Evolutionary conservation across 106 monocot genomes (phyloP), one percentile per base, ranked within the genome.

Genomic region (Gastrodia elata): DNA sequence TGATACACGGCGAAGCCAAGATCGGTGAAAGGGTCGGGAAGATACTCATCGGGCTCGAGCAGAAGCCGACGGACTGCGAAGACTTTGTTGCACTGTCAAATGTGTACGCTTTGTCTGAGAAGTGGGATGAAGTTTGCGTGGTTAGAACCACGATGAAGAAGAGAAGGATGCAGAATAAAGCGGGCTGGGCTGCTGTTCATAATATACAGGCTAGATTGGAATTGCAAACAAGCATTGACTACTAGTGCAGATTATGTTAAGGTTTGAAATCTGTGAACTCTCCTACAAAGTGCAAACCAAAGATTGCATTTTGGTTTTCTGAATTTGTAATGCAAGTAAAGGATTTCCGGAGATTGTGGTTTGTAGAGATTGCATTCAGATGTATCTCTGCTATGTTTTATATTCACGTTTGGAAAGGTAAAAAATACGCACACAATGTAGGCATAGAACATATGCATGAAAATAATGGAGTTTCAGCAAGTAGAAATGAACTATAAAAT

Each of bases 1-100:
- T 55, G 55, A 72, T 79, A 9, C 79, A 85, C 42, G 76, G 78
- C 27, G 71, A 36, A 5, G 59, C 59, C 2, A 49, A 69, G 59
- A 48, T 85, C 5, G 82, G 81, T 1, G 44, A 64, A 39, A 75
- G 73, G 74, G 68, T 79, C 5, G 84, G 77, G 56, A 74, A 38
- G 38, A 81, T 37, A 10, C 72, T 82, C 28, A 26, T 82, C 37
- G 15, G 57, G 59, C 3, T 35, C 28, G 73, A 82, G 41, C 30
- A 30, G 38, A 39, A 14, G 2, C 16, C 73, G 3, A 22, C 16
- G n/a, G 26, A 11, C 6, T 73, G 79, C 8, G 79, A 82, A 40
- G 85, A 85, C 43, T 85, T 64, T 24, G 58, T 85, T 2, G 85
- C 85, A 22, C 64, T 85, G 67, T 82, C 85, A 8, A 85, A 85